Base-by-base conservation (phyloP, 148 eudicot species). In the Beta vulgaris region DNA sequence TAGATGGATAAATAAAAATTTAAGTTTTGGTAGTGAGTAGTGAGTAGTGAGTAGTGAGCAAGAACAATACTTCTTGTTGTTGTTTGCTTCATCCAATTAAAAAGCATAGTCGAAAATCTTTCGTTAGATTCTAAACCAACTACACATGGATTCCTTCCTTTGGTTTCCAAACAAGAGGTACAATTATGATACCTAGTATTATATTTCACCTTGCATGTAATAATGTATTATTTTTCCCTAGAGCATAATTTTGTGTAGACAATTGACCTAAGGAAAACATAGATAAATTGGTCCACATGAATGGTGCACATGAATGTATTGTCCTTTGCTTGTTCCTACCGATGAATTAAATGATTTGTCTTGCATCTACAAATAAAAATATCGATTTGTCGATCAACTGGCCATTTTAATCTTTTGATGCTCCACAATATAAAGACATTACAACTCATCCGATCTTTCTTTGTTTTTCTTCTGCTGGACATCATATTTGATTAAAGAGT, bases 101-200 rank as follows among this genome's bases (percentile, higher is more conserved):
- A 64, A 65, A 21, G 26, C n/a, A 19, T 65, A 71, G 36, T 29
- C 0, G 23, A 73, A 26, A 72, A 74, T 75, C 42, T 70, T 32
- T 62, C 32, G 72, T 25, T 63, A 44, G 76, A 76, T 80, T 70
- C 54, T 65, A 43, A 65, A 63, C 46, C 58, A 72, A 62, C 68
- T 35, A 21, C 13, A 34, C 36, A 46, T 48, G 26, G 7, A 59
- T 36, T 48, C 35, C 59, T 60, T 48, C 19, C 53, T 60, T 48
- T 69, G 37, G 61, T 69, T 60, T 69, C 11, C 35, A 61, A 40
- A 74, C 70, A 69, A 54, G 46, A 62, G 23, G 76, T 80, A 71
- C 83, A 40, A 40, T 44, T 31, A 63, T 31, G 65, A 72, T 76
- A 80, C 79, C 67, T 63, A 63, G 79, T 71, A 79, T 7, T 6